phyloP scores from a whole-genome alignment of 1,284 basidiomycete species.

The Calocybe gambosa region DNA sequence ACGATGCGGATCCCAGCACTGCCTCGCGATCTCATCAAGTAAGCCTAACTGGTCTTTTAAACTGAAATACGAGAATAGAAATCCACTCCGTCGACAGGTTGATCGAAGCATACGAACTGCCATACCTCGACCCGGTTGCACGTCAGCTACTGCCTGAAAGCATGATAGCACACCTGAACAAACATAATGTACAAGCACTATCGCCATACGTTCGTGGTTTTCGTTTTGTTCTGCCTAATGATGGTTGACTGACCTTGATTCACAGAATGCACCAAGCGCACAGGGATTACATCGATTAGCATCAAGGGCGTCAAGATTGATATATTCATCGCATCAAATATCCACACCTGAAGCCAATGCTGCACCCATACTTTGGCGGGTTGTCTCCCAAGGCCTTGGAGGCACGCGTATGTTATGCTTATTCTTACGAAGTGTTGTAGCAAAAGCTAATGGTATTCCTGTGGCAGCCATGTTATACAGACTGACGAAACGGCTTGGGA shows the following conservation, averaged over 20 bases:
- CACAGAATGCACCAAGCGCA: slow-evolving; percentile 60
- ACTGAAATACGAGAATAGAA: background rate
- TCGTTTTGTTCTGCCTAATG: slow-evolving; percentile 6
- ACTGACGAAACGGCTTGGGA: slow-evolving; percentile 53
- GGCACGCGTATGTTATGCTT: slow-evolving; percentile 65
- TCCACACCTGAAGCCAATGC: slow-evolving; percentile 74
- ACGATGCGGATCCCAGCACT: slow-evolving; percentile 69
- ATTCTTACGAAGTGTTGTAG: background rate
- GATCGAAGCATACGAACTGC: slow-evolving; percentile 70
- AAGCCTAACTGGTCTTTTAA: slow-evolving; percentile 19
- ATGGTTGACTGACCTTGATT: slow-evolving; percentile 12
- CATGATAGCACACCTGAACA: slow-evolving; percentile 67
- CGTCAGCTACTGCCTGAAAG: slow-evolving; percentile 53
- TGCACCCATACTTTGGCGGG: slow-evolving; percentile 78
- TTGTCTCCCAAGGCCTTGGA: slow-evolving; percentile 54
- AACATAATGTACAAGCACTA: slow-evolving; percentile 57
- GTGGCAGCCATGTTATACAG: slow-evolving; percentile 55
- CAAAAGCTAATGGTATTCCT: slow-evolving; percentile 1
- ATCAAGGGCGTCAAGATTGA: slow-evolving; percentile 53
- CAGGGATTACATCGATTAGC: slow-evolving; percentile 53
- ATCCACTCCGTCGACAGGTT: slow-evolving; percentile 36
- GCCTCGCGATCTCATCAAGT: slow-evolving; percentile 72
- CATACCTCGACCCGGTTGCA: slow-evolving; percentile 70
- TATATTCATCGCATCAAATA: slow-evolving; percentile 53
- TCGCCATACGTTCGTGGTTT: slow-evolving; percentile 60